phyloP scores from a whole-genome alignment of 2,329 filamentous ascomycete species.

The Leptodontidium sp. region DNA sequence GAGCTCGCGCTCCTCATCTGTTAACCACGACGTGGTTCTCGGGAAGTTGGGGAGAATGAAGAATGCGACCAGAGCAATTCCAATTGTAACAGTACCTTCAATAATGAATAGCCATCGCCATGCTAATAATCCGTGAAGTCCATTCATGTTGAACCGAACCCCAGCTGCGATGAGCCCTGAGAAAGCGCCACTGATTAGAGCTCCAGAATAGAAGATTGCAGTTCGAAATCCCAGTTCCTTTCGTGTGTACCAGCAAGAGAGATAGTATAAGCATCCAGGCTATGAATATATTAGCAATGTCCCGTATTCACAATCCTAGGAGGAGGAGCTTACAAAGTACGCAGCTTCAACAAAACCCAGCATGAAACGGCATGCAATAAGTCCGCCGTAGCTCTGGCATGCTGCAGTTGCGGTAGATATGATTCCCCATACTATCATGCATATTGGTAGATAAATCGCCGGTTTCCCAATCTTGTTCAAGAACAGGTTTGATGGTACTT shows the following conservation, averaged over 20 bases:
- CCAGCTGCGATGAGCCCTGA: slow-evolving; percentile 71
- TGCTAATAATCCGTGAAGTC: slow-evolving; percentile 61
- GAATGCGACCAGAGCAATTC: slow-evolving; percentile 63
- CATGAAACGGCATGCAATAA: slow-evolving; percentile 57
- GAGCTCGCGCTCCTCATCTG: slow-evolving; percentile 62
- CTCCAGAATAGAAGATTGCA: slow-evolving; percentile 72
- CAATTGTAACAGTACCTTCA: slow-evolving; percentile 71
- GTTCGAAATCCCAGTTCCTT: slow-evolving; percentile 73
- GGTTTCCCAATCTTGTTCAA: slow-evolving; percentile 59
- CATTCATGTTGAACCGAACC: slow-evolving; percentile 71
- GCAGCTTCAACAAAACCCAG: slow-evolving; percentile 63
- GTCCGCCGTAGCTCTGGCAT: slow-evolving; percentile 55
- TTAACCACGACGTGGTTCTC: slow-evolving; percentile 63
- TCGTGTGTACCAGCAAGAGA: slow-evolving; percentile 73
- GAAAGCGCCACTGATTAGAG: slow-evolving; percentile 75
- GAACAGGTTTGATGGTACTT: slow-evolving; percentile 58
- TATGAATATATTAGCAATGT: slow-evolving; percentile 33
- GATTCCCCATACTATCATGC: slow-evolving; percentile 58
- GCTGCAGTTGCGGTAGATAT: slow-evolving; percentile 59
- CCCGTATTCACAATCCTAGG: neutral
- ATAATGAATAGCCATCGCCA: slow-evolving; percentile 77
- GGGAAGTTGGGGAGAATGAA: slow-evolving; percentile 75
- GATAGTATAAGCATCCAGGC: slow-evolving; percentile 69
- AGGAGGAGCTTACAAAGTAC: slow-evolving; percentile 54
- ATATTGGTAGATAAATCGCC: slow-evolving; percentile 58